Evolutionary conservation across 2,329 filamentous ascomycete genomes (phyloP).

Genomic region (Ascochyta fabae): DNA sequence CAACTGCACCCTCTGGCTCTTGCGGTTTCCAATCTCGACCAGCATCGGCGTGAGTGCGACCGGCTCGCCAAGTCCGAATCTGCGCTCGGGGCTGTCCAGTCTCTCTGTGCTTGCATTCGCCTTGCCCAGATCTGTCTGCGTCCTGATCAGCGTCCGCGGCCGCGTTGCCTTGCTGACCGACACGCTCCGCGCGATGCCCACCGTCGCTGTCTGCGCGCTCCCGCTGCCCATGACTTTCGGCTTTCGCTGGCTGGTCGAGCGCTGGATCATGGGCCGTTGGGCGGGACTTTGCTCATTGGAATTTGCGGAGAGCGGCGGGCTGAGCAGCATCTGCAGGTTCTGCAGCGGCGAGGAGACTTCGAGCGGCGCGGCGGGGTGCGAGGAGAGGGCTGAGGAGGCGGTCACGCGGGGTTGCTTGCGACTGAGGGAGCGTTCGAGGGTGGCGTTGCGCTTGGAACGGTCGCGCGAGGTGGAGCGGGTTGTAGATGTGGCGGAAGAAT

Average conservation of each 20-base stretch:
- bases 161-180: conserved; percentile 40
- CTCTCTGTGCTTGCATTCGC: conserved; percentile 18
- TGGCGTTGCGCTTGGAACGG: neutral
- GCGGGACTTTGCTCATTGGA: neutral
- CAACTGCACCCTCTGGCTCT: conserved; percentile 45
- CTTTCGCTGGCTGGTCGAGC: conserved; percentile 13
- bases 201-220: conserved; percentile 28
- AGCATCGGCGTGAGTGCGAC: conserved; percentile 44
- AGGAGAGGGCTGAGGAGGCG: conserved; percentile 36
- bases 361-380: conserved; percentile 32
- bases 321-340: conserved; percentile 25
- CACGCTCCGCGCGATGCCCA: conserved; percentile 43
- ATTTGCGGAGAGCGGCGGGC: conserved; percentile 26
- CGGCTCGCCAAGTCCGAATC: conserved; percentile 36
- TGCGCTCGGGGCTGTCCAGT: conserved; percentile 24
- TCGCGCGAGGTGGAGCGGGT: neutral
- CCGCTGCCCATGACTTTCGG: conserved; percentile 7
- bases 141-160: conserved; percentile 28
- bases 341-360: conserved; percentile 32
- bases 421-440: conserved; percentile 5
- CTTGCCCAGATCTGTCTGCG: conserved; percentile 10
- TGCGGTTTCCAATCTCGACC: conserved; percentile 46
- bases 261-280: conserved; percentile 24
- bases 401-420: conserved; percentile 34
- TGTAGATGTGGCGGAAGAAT: neutral